Evolutionary conservation across 2,329 filamentous ascomycete genomes (phyloP).

Genomic region (Teratosphaeria zuluensis): DNA sequence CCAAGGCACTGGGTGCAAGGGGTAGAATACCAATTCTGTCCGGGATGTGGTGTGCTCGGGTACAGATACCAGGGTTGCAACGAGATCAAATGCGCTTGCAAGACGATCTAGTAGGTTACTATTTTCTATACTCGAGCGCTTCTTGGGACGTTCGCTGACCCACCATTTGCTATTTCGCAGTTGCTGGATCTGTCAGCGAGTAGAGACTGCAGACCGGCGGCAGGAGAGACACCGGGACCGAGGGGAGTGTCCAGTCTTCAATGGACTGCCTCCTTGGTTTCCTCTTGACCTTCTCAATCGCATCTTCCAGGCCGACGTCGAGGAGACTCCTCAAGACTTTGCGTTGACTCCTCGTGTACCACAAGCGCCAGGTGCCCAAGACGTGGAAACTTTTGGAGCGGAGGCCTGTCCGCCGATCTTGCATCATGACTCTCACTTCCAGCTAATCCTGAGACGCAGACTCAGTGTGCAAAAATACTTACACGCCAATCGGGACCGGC

Average conservation of each 20-base stretch:
- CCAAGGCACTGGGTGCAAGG: background rate
- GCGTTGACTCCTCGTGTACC: background rate
- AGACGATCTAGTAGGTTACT: background rate
- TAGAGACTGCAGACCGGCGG: background rate
- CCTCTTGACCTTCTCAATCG: background rate
- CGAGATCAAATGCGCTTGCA: background rate
- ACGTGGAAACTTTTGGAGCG: background rate
- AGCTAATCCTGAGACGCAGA: background rate
- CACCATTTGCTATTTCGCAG: background rate
- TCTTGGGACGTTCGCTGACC: background rate
- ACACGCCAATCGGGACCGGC: background rate
- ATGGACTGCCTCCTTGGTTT: background rate
- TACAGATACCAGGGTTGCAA: background rate
- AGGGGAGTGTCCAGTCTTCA: background rate
- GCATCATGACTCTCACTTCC: background rate
- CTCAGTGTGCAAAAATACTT: background rate
- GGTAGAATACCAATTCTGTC: background rate
- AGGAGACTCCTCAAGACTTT: background rate
- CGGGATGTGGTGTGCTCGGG: background rate
- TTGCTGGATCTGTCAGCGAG: background rate
- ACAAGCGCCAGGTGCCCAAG: background rate
- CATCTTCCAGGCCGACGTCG: background rate
- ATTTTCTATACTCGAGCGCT: background rate
- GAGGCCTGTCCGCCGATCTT: background rate
- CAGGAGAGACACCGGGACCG: background rate